Conservation (phyloP, 2,329 filamentous ascomycete genomes). For the Calonectria honghensis region DNA sequence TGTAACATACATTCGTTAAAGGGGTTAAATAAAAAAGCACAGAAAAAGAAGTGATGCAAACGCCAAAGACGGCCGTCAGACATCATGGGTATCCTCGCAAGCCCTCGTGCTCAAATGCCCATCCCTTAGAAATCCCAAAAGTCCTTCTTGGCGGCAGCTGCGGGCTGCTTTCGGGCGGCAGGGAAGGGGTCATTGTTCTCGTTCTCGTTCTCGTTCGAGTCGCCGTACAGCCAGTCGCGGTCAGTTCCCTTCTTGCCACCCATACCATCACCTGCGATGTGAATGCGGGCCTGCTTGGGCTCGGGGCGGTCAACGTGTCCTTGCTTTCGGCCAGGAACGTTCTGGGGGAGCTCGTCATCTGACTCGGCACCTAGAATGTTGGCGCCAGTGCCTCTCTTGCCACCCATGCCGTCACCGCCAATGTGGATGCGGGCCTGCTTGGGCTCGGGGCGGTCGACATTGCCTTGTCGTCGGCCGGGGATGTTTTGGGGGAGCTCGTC, state of each 20-base stretch:
- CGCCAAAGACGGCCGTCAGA: conserved; percentile 27
- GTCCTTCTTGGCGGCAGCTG: conserved; percentile 61
- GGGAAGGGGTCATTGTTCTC: conserved; percentile 53
- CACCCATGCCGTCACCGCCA: conserved; percentile 79
- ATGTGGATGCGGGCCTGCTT: conserved; percentile 61
- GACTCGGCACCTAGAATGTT: conserved; percentile 75
- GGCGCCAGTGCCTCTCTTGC: conserved; percentile 70
- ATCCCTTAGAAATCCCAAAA: conserved; percentile 69
- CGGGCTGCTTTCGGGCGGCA: conserved; percentile 61
- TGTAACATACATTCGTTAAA: conserved; percentile 54
- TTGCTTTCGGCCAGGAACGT: conserved; percentile 47
- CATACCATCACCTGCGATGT: conserved; percentile 78
- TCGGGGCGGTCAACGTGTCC: conserved; percentile 42
- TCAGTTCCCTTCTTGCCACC: conserved; percentile 74
- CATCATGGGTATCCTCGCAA: conserved; percentile 41
- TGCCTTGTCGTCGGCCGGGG: conserved; percentile 45
- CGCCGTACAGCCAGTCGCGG: conserved; percentile 74
- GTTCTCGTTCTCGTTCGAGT: conserved; percentile 62
- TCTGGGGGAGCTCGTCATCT: conserved; percentile 62
- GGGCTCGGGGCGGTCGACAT: conserved; percentile 42
- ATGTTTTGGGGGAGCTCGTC: conserved; percentile 51
- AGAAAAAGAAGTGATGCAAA: conserved; percentile 35
- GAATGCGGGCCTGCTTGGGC: conserved; percentile 55
- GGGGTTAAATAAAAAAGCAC: conserved; percentile 27
- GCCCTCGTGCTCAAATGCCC: conserved; percentile 35